Evolutionary conservation across 257 asterid genomes (phyloP).

Genomic region (Perilla frutescens): DNA sequence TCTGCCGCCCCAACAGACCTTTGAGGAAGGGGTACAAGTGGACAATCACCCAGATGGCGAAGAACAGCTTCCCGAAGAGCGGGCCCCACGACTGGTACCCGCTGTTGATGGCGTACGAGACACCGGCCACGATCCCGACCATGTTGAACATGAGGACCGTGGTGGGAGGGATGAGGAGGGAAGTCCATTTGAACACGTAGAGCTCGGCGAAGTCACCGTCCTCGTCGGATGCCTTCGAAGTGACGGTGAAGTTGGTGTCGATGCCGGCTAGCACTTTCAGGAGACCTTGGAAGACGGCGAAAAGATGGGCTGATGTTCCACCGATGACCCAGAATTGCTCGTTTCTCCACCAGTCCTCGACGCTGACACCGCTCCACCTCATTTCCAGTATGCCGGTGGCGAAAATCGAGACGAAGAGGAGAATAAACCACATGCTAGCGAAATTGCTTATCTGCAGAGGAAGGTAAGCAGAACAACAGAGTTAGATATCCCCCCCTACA

Average conservation of each 20-base stretch:
- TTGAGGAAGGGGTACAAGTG: slow-evolving; percentile 92
- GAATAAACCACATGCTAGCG: slow-evolving; percentile 89
- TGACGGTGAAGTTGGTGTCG: slow-evolving; percentile 87
- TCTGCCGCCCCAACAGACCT: slow-evolving; percentile 80
- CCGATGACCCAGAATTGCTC: slow-evolving; percentile 98
- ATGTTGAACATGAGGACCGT: slow-evolving; percentile 78
- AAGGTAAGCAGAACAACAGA: slow-evolving; percentile 7
- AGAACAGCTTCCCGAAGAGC: slow-evolving; percentile 73
- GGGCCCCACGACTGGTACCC: slow-evolving; percentile 98
- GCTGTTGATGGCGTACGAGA: slow-evolving; percentile 81
- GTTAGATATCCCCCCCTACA: background rate
- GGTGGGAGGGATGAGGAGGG: slow-evolving; percentile 89
- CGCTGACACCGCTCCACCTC: slow-evolving; percentile 87
- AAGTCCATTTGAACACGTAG: slow-evolving; percentile 86
- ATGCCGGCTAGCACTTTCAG: slow-evolving; percentile 88
- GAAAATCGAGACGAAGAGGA: slow-evolving; percentile 76
- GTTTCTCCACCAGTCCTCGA: slow-evolving; percentile 97
- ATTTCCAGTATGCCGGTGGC: slow-evolving; percentile 84
- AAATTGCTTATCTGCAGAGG: slow-evolving; percentile 81
- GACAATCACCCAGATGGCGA: slow-evolving; percentile 89
- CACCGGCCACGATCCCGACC: slow-evolving; percentile 90
- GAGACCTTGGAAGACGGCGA: slow-evolving; percentile 96
- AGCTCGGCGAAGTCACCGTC: slow-evolving; percentile 85
- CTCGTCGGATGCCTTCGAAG: slow-evolving; percentile 81
- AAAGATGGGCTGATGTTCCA: slow-evolving; percentile 93